Percentiles rank a stretch among this genome's conserved stretches.
Conservation (phyloP, 2,329 filamentous ascomycete genomes). For the Bipolaris victoriae region DNA sequence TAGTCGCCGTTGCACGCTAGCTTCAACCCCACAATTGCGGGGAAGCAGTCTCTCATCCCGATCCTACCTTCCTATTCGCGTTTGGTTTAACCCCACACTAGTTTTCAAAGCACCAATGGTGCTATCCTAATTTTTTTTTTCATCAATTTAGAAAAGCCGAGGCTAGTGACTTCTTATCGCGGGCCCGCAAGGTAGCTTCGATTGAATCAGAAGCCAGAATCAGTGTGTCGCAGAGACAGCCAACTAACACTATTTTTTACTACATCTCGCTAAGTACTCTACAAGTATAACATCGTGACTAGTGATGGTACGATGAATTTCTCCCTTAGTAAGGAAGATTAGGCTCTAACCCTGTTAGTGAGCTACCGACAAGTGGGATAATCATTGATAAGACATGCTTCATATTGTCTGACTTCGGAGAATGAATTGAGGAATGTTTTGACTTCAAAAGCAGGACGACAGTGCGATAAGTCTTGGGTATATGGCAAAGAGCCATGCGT, state of each 20-base stretch:
- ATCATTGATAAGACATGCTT: too few relatives aligned
- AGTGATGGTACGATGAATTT: too few relatives aligned
- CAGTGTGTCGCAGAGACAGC: not conserved
- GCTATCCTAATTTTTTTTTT: not conserved
- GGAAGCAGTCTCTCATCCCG: not conserved
- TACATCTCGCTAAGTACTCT: not conserved
- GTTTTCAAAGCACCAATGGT: not conserved
- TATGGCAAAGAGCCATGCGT: too few relatives aligned
- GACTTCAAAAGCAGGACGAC: too few relatives aligned
- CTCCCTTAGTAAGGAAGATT: too few relatives aligned
- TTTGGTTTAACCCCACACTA: not conserved
- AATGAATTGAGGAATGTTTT: too few relatives aligned
- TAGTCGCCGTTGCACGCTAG: not conserved
- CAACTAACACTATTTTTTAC: not conserved
- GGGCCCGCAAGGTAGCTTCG: not conserved
- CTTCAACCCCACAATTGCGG: not conserved
- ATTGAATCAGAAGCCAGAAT: not conserved
- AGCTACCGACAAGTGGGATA: too few relatives aligned
- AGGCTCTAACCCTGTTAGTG: too few relatives aligned
- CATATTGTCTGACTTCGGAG: too few relatives aligned
- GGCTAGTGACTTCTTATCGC: not conserved
- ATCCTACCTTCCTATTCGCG: not conserved
- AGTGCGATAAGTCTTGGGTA: too few relatives aligned
- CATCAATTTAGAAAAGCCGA: not conserved
- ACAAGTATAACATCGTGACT: too few relatives aligned